phyloP scores from a whole-genome alignment of 192 early-diverging fungal genomes.

The Entomortierella lignicola region DNA sequence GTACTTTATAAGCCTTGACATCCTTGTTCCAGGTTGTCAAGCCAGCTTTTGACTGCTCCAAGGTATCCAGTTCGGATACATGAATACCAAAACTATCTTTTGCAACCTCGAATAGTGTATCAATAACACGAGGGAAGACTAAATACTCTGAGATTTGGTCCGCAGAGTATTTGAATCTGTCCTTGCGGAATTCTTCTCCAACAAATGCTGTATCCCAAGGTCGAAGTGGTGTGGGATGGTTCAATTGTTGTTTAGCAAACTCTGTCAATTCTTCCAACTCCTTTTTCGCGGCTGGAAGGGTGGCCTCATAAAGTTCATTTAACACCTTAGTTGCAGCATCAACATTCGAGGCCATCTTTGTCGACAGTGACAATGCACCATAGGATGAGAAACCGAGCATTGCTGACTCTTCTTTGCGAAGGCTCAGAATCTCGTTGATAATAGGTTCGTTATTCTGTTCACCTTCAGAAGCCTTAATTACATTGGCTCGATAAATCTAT shows the following conservation, averaged over 20 bases:
- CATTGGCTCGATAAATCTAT: slow-evolving; percentile 61
- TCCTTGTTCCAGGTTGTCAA: slow-evolving; percentile 67
- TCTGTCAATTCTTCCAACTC: slow-evolving; percentile 56
- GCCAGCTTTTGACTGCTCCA: slow-evolving; percentile 44
- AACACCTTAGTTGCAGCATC: slow-evolving; percentile 57
- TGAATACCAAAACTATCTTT: slow-evolving; percentile 61
- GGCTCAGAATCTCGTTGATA: slow-evolving; percentile 64
- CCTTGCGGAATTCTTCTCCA: slow-evolving; percentile 65
- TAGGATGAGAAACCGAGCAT: slow-evolving; percentile 61
- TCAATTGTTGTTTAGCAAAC: slow-evolving; percentile 58
- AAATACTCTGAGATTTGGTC: slow-evolving; percentile 67
- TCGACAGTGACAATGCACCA: slow-evolving; percentile 64
- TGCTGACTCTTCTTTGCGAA: slow-evolving; percentile 63
- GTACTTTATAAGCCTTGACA: slow-evolving; percentile 66
- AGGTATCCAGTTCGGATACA: slow-evolving; percentile 54
- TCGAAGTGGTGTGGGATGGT: slow-evolving; percentile 45
- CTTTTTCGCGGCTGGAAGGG: slow-evolving; percentile 53
- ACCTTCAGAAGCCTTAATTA: slow-evolving; percentile 64
- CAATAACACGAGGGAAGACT: slow-evolving; percentile 63
- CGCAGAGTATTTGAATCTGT: slow-evolving; percentile 62
- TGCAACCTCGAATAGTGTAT: slow-evolving; percentile 65
- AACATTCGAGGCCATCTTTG: slow-evolving; percentile 66
- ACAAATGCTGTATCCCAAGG: slow-evolving; percentile 66
- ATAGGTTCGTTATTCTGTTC: slow-evolving; percentile 63
- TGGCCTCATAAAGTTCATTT: slow-evolving; percentile 58